phyloP scores from a whole-genome alignment of 2,329 filamentous ascomycete genomes.

The Trichoderma polysporum region DNA sequence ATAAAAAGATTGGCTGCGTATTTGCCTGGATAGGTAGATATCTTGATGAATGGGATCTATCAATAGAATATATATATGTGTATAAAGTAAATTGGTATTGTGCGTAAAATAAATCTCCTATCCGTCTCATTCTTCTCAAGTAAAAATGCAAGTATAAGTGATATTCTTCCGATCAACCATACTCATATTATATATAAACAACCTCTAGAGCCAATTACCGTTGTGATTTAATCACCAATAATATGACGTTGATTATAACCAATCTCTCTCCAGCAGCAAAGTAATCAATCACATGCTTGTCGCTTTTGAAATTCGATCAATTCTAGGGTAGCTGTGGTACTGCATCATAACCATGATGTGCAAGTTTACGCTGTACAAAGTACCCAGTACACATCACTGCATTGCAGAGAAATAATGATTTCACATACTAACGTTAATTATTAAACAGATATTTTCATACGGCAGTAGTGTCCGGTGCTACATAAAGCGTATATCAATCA shows the following conservation, averaged over 20 bases:
- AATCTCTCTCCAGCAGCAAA: neutral
- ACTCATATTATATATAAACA: neutral
- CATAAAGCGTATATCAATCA: neutral
- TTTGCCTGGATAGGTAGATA: neutral
- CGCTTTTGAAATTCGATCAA: no score
- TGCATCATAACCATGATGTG: neutral
- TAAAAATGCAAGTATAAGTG: neutral
- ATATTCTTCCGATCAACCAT: neutral
- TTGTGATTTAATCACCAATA: neutral
- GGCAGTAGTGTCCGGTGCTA: neutral
- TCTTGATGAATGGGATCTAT: neutral
- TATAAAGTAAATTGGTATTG: neutral
- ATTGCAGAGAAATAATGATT: neutral
- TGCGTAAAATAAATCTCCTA: neutral
- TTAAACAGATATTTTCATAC: neutral
- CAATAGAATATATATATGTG: neutral
- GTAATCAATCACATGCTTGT: neutral
- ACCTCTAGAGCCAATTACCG: neutral
- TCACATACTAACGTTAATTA: neutral
- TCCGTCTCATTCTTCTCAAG: neutral
- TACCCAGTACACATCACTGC: no score
- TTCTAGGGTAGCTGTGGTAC: slow-evolving; percentile 11
- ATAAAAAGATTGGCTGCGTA: no score
- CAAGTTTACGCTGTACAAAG: neutral
- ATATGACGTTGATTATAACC: neutral